Conservation (phyloP, 1,284 basidiomycete genomes). For the Microbotryum violaceum region DNA sequence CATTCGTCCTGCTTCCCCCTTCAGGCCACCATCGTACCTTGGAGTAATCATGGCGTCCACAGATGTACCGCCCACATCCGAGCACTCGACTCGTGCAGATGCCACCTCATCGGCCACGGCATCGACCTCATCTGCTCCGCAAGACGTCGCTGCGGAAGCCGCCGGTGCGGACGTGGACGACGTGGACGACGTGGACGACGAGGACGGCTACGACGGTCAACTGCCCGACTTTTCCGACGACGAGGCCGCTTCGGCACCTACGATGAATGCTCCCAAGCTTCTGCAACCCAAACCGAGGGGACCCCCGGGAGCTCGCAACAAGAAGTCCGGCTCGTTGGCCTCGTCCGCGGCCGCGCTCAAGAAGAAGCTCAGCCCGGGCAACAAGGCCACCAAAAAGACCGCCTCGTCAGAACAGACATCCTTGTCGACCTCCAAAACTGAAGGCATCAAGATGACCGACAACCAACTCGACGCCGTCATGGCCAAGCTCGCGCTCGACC, state of each 20-base stretch:
- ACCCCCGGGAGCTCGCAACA: constrained; percentile 8
- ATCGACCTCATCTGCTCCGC: no score
- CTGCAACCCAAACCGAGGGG: constrained; percentile 3
- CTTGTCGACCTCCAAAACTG: background rate
- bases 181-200: background rate
- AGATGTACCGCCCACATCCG: no score
- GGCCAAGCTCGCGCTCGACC: constrained; percentile 8
- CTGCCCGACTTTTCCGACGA: constrained; percentile 26
- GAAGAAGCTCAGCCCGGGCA: constrained; percentile 6
- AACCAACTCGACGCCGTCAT: constrained; percentile 23
- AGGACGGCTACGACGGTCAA: constrained; percentile 16
- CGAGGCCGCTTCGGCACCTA: background rate
- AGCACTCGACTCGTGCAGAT: no score
- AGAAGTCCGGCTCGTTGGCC: constrained; percentile 5
- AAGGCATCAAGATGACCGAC: constrained; percentile 12
- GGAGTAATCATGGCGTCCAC: no score
- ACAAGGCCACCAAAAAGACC: background rate
- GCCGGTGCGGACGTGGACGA: background rate
- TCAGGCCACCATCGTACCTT: no score
- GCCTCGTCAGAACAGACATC: background rate
- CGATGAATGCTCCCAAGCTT: no score
- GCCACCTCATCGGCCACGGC: no score
- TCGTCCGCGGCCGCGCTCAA: constrained; percentile 9
- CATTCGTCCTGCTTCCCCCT: no score
- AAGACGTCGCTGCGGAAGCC: no score